phyloP scores from a whole-genome alignment of 2,329 filamentous ascomycete species.

The Aureobasidium subglaciale region DNA sequence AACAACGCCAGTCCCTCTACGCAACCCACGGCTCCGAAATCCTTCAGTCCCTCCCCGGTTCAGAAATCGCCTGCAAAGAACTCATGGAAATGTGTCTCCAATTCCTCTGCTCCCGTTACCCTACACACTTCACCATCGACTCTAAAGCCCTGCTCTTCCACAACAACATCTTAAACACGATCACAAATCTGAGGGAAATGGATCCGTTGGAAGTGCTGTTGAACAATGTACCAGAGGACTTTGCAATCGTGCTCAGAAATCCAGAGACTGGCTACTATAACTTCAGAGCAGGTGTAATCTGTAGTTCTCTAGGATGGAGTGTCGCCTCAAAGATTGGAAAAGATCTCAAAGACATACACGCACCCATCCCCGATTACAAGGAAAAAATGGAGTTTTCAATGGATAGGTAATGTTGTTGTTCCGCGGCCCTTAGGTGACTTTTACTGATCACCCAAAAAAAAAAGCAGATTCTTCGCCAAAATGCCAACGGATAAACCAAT shows the following conservation, averaged over 20 bases:
- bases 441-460: background rate
- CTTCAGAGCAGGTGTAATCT: conserved; percentile 69
- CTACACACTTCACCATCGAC: conserved; percentile 61
- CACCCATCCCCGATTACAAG: conserved; percentile 71
- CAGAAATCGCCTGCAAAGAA: conserved; percentile 74
- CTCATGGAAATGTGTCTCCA: conserved; percentile 81
- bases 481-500: conserved; percentile 68
- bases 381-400: conserved; percentile 84
- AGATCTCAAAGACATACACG: conserved; percentile 64
- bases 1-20: conserved; percentile 60
- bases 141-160: conserved; percentile 50
- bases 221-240: conserved; percentile 78
- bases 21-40: conserved; percentile 56
- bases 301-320: conserved; percentile 75
- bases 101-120: conserved; percentile 72
- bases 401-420: conserved; percentile 54
- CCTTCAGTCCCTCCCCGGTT: conserved; percentile 63
- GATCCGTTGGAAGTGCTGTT: conserved; percentile 64
- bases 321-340: conserved; percentile 66
- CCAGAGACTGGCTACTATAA: conserved; percentile 64
- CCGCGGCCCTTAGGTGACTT: background rate
- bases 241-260: conserved; percentile 67
- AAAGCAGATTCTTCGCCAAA: conserved; percentile 66
- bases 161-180: conserved; percentile 61
- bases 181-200: conserved; percentile 53